Conservation (phyloP, 495 filamentous ascomycete genomes). For the Trypethelium eluteriae region DNA sequence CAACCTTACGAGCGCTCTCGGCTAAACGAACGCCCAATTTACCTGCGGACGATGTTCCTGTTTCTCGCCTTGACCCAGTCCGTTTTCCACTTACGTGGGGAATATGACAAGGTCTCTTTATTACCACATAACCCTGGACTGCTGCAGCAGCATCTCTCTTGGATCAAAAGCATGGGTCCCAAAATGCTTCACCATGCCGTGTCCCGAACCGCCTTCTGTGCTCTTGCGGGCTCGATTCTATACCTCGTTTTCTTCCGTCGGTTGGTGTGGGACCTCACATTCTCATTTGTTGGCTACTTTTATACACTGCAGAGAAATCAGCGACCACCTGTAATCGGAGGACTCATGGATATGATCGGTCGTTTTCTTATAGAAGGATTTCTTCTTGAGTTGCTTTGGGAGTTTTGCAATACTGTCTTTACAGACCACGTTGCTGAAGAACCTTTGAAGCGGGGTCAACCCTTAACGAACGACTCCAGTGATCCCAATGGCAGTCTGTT, state of each 20-base stretch:
- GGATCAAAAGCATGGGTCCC: slow-evolving; percentile 5
- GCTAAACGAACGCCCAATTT: slow-evolving; percentile 84
- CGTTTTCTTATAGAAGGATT: slow-evolving; percentile 58
- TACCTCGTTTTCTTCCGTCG: slow-evolving; percentile 50
- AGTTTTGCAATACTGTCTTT: slow-evolving; percentile 67
- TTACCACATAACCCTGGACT: background rate
- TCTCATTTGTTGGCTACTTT: slow-evolving; percentile 62
- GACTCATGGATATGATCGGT: slow-evolving; percentile 39
- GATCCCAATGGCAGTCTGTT: slow-evolving; percentile 90
- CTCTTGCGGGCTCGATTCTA: background rate
- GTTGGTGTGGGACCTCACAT: slow-evolving; percentile 56
- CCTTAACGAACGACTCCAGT: slow-evolving; percentile 73
- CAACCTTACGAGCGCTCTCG: slow-evolving; percentile 61
- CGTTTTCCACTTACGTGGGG: slow-evolving; percentile 58
- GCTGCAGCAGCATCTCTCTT: background rate
- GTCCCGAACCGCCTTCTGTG: background rate
- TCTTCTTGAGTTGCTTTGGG: slow-evolving; percentile 64
- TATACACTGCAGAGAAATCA: slow-evolving; percentile 63
- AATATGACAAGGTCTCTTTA: slow-evolving; percentile 59
- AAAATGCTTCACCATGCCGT: slow-evolving; percentile 6
- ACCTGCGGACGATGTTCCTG: slow-evolving; percentile 63
- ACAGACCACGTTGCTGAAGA: slow-evolving; percentile 66
- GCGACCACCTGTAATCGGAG: slow-evolving; percentile 40
- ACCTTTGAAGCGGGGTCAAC: slow-evolving; percentile 72
- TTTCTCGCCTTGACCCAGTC: slow-evolving; percentile 63